Evolutionary conservation across 2,329 filamentous ascomycete genomes (phyloP).

Genomic region (Calonectria montana): DNA sequence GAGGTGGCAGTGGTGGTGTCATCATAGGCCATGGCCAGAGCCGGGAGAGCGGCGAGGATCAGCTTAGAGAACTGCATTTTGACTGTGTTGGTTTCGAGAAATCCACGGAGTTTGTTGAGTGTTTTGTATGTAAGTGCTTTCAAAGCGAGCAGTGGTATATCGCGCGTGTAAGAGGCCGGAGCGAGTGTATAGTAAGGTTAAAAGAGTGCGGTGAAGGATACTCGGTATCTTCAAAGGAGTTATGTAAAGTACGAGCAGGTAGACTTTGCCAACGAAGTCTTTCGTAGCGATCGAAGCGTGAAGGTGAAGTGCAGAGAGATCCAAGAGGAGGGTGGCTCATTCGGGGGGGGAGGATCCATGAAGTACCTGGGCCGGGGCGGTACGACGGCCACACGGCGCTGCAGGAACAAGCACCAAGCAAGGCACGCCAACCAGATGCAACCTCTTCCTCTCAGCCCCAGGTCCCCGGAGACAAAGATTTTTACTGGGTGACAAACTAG

Average conservation of each 20-base stretch:
- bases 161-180: constrained; percentile 35
- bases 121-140: constrained; percentile 39
- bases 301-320: constrained; percentile 37
- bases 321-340: constrained; percentile 16
- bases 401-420: constrained; percentile 26
- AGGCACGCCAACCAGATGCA: constrained; percentile 20
- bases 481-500: constrained; percentile 19
- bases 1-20: constrained; percentile 59
- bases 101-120: constrained; percentile 20
- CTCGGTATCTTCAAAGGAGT: constrained; percentile 42
- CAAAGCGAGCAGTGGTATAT: constrained; percentile 33
- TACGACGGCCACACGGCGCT: constrained; percentile 25
- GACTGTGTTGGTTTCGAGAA: constrained; percentile 26
- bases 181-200: constrained; percentile 16
- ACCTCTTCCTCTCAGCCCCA: constrained; percentile 13
- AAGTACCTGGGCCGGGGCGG: constrained; percentile 35
- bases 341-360: constrained; percentile 33
- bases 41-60: constrained; percentile 62
- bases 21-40: constrained; percentile 59
- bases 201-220: constrained; percentile 32
- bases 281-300: constrained; percentile 35
- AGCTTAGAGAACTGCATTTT: constrained; percentile 56
- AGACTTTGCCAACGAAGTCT: constrained; percentile 71
- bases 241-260: constrained; percentile 39
- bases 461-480: constrained; percentile 9